These are phyloP conservation scores for Leccinum obscurum DNA, from an alignment of 768 basidiomycete species.

Conservation along the genomic window DNA sequence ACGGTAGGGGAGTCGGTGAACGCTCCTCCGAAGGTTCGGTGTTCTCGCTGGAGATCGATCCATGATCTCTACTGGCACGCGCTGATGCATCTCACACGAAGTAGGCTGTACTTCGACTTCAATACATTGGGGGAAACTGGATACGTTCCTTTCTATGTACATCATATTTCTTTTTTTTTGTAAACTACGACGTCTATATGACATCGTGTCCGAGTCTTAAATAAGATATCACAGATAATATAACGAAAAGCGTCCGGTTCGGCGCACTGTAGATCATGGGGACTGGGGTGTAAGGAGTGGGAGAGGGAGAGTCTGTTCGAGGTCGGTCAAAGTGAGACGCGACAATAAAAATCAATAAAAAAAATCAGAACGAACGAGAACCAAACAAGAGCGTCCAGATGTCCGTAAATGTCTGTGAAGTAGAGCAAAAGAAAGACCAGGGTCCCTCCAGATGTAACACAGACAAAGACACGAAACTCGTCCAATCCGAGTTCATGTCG, in stretches of 20 bases:
- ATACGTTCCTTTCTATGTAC: neutral
- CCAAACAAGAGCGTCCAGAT: neutral
- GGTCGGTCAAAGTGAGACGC: neutral
- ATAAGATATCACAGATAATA: neutral
- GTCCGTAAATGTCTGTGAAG: neutral
- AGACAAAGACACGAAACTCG: neutral
- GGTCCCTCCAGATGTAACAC: neutral
- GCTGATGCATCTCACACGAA: neutral
- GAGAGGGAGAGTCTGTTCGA: neutral
- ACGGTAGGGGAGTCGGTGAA: neutral
- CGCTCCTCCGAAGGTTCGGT: neutral
- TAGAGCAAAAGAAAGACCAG: neutral
- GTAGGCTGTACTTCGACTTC: neutral
- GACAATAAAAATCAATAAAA: neutral
- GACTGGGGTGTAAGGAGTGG: neutral
- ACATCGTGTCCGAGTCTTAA: conserved; percentile 16
- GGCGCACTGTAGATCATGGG: too few relatives aligned
- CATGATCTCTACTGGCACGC: neutral
- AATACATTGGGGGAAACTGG: neutral
- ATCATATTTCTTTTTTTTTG: neutral
- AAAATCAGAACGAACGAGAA: neutral
- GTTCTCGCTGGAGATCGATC: neutral
- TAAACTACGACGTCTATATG: neutral
- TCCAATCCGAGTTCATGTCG: conserved; percentile 7
- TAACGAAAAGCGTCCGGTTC: neutral